Conservation (phyloP, 768 basidiomycete genomes). For the Clitopilus hobsonii region DNA sequence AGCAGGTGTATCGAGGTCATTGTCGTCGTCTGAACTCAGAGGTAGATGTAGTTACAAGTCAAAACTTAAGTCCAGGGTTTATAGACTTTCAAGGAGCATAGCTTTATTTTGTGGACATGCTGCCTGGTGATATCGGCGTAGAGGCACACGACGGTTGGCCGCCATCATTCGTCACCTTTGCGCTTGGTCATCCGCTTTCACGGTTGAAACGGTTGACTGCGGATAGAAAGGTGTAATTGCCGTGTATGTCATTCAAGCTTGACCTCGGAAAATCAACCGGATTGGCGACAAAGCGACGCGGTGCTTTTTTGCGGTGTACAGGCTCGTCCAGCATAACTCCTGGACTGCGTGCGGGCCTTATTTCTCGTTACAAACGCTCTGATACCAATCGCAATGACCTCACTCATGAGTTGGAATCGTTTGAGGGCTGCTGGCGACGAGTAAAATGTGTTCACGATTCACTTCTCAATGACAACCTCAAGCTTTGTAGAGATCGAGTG, state of each 20-base stretch:
- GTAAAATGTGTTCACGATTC: no score
- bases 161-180: neutral
- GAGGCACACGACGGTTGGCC: neutral
- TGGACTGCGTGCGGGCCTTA: neutral
- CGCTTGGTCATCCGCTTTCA: neutral
- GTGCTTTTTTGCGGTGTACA: neutral
- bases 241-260: no score
- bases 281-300: neutral
- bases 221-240: no score
- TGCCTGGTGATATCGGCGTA: neutral
- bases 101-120: neutral
- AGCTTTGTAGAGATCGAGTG: conserved; percentile 3
- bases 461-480: neutral
- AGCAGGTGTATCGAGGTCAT: conserved; percentile 39
- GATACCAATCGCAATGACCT: neutral
- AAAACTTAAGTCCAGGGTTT: neutral
- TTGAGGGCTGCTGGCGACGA: neutral
- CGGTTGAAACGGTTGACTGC: no score
- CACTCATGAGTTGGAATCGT: neutral
- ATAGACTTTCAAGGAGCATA: neutral
- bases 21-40: neutral
- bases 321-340: neutral
- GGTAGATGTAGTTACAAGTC: neutral
- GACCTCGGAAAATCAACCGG: neutral
- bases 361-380: neutral